phyloP scores from a whole-genome alignment of 129 eudicot species.

The Saposhnikovia divaricata region DNA sequence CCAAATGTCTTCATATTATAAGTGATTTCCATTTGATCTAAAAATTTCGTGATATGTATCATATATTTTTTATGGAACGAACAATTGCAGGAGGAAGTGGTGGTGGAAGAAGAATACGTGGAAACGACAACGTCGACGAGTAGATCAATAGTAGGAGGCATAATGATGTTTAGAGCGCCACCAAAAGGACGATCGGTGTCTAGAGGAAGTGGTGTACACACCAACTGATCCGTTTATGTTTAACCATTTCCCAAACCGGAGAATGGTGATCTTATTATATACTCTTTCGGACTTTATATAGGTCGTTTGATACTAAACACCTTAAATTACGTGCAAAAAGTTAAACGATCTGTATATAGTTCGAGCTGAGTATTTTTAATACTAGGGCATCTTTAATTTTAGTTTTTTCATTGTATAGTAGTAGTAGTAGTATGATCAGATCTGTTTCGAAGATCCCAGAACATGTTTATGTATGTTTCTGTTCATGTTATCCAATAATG shows the following conservation, averaged over 20 bases:
- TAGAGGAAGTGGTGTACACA: neutral
- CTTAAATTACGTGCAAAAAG: neutral
- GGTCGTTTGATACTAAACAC: neutral
- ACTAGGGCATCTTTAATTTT: neutral
- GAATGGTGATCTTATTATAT: neutral
- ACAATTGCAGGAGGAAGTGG: neutral
- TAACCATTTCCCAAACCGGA: neutral
- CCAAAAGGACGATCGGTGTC: neutral
- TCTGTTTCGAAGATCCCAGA: neutral
- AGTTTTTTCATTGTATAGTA: neutral
- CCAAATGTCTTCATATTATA: too few species aligned
- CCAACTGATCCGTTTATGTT: neutral
- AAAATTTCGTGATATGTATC: neutral
- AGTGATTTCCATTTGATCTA: too few species aligned
- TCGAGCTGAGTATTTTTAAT: neutral
- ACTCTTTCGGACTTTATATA: neutral
- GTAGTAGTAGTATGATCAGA: neutral
- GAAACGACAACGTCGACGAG: neutral
- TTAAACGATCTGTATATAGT: neutral
- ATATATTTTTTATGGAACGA: neutral
- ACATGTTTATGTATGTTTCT: neutral
- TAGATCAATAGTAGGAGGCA: neutral
- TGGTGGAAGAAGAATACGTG: neutral
- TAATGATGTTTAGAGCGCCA: slow-evolving; percentile 6
- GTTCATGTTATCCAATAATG: neutral